Base-by-base conservation (phyloP, 352 stramenopile genomes). In the Phytophthora cactorum region DNA sequence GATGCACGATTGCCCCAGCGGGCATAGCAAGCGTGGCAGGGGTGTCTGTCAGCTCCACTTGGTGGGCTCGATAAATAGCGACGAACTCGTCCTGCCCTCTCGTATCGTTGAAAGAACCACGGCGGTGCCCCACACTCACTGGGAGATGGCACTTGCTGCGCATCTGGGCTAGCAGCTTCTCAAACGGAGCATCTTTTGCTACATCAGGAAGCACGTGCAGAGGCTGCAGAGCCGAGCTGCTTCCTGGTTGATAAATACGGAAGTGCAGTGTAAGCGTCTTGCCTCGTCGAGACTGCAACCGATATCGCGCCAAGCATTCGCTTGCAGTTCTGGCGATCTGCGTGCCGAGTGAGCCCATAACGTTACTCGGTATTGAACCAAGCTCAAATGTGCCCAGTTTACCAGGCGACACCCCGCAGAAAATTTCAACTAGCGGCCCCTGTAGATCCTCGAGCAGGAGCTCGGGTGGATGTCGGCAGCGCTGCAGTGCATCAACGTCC, bases 1-100 rank as follows among this genome's bases (percentile, higher is more conserved):
- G 63, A 53, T 77, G 84, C 32, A 89, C 71, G 17, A 89, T 39
- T 9, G 73, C 75, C 10, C 78, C 76, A 1, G 63, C 73, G 4
- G 80, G 73, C 55, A 89, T 80, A 28, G 63, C 72, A 14, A 89
- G 50, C 28, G 49, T 43, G 1, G 52, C 60, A 4, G 80, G 75
- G 5, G 78, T 81, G 34, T 58, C 70, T 6, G 38, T 55, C 2
- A 71, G 52, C 34, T 89, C 80, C 31, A 89, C 55, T 57, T 77
- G 59, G n/a, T 76, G 78, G 5, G 70, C 75, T 34, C 80, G 80
- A 58, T 86, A 89, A 38, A 89, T 74, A 10, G 52, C 68, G 10
- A 75, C 51, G 36, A 67, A 63, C 7, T 66, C 62, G 5, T 43
- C 63, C 15, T 62, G 51, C 4, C 55, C 57, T 51, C 41, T 49